These are phyloP conservation scores for Neostapfia colusana DNA, from an alignment of 176 grass and related monocot species.

Conservation along the genomic window DNA sequence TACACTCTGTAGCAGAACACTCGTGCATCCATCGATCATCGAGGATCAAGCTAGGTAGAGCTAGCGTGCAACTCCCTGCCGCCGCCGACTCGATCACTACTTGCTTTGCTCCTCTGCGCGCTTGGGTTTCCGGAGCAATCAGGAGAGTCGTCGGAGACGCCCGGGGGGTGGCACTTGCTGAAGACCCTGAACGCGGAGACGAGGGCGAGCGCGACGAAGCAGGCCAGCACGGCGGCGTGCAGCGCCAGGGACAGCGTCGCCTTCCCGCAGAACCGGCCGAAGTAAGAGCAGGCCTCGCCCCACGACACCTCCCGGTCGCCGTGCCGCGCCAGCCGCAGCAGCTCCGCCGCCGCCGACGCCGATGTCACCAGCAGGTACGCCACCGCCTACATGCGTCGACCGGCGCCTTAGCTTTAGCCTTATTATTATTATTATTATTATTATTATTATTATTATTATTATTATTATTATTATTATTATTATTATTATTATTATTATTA, in stretches of 20 bases:
- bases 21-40: not conserved
- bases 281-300: slow-evolving; percentile 96
- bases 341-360: slow-evolving; percentile 67
- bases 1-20: too few species aligned
- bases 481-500: too few species aligned
- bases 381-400: slow-evolving; percentile 45
- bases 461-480: too few species aligned
- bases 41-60: not conserved
- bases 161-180: slow-evolving; percentile 54
- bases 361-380: slow-evolving; percentile 85
- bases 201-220: slow-evolving; percentile 72
- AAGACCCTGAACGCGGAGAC: slow-evolving; percentile 69
- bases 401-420: too few species aligned
- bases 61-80: not conserved
- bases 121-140: not conserved
- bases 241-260: slow-evolving; percentile 64
- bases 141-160: not conserved
- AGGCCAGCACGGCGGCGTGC: slow-evolving; percentile 63
- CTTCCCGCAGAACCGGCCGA: slow-evolving; percentile 71
- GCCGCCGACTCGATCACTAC: not conserved
- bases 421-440: too few species aligned
- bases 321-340: slow-evolving; percentile 66
- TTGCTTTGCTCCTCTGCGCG: slow-evolving; percentile 35
- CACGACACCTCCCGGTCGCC: slow-evolving; percentile 74
- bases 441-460: too few species aligned